Conservation (phyloP, 257 asterid genomes). For the Ajuga chamaepitys region DNA sequence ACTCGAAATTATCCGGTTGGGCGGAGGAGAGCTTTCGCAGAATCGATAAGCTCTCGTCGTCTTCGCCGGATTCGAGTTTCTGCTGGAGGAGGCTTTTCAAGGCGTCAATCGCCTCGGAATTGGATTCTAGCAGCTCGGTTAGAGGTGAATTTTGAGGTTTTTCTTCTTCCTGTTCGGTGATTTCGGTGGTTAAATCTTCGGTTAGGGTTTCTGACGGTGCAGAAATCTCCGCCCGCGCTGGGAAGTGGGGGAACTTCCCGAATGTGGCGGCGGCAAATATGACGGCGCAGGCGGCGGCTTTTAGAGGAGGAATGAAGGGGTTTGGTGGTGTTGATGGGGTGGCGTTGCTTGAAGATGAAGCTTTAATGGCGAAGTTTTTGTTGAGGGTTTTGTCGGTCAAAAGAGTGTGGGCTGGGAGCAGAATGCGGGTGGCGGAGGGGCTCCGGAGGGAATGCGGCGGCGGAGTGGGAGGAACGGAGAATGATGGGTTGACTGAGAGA, state of each 20-base stretch:
- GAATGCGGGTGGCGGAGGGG: slow-evolving; percentile 9
- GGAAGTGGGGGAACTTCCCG: slow-evolving; percentile 22
- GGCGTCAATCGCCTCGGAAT: slow-evolving; percentile 44
- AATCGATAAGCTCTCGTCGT: slow-evolving; percentile 53
- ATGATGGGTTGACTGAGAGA: slow-evolving; percentile 22
- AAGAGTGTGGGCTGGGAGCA: not conserved
- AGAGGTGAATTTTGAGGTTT: slow-evolving; percentile 26
- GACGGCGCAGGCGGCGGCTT: slow-evolving; percentile 42
- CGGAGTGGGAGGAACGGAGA: slow-evolving; percentile 8
- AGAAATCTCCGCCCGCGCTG: slow-evolving; percentile 28
- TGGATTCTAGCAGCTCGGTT: slow-evolving; percentile 41
- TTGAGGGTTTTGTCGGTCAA: not conserved
- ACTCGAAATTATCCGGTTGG: slow-evolving; percentile 59
- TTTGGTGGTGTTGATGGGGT: slow-evolving; percentile 11
- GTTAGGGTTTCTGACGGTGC: slow-evolving; percentile 26
- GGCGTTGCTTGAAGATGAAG: slow-evolving; percentile 16
- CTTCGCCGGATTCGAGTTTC: slow-evolving; percentile 65
- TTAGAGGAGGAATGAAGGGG: slow-evolving; percentile 30
- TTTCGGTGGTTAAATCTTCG: slow-evolving; percentile 14
- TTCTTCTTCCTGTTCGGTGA: slow-evolving; percentile 8
- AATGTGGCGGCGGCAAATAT: slow-evolving; percentile 51
- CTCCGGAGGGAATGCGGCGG: slow-evolving; percentile 12
- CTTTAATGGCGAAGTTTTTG: slow-evolving; percentile 19
- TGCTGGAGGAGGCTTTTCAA: slow-evolving; percentile 50
- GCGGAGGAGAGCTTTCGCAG: slow-evolving; percentile 38